Evolutionary conservation across 116 monocot species (phyloP), one percentile per base, ranked within the genome.

Genomic region (Papilionanthe hybrid): DNA sequence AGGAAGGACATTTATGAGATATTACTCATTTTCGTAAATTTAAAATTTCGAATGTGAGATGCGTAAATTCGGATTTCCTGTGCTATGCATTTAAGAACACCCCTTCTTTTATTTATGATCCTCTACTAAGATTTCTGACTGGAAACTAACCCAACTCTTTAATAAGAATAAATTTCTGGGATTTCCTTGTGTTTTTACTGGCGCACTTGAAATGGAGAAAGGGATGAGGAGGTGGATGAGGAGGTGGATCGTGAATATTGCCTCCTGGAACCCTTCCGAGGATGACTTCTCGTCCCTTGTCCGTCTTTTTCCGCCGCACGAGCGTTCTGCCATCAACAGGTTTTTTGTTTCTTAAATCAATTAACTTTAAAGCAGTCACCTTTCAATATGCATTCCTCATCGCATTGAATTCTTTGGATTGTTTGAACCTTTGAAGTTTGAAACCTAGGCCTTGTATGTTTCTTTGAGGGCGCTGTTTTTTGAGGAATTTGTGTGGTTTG

Each of bases 211-310:
- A 60, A 92, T 88, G 95, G 92, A 91, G 83, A 73, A 72, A 1
- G 91, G 81, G 9, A 74, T 82, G 57, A 79, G 78, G 50, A 81
- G 92, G 80, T 94, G 81, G 9, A 74, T 82, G 57, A 79, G 78
- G 50, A 81, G 92, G 80, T 94, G 94, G 97, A 30, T 97, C 49
- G 91, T 97, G 27, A 78, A 97, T 66, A 88, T 91, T 72, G 87
- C 88, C 10, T 5, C 68, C 23, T 97, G 94, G 94, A 76, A 86
- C 67, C 94, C 97, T 72, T 88, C 92, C 0, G 72, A 77, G 22
- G 84, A 81, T 9, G 66, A 53, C 15, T 90, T 94, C 82, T 82
- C 63, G 19, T 88, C 44, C 44, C 23, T 89, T n/a, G 69, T 88
- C 74, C 89, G 91, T 60, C 77, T 86, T 42, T 87, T 97, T 74